A percentile compares a stretch with the other conserved stretches of the same genome.
phyloP scores from a whole-genome alignment of 1,139 yeast genomes.

The Yamadazyma aaseri region DNA sequence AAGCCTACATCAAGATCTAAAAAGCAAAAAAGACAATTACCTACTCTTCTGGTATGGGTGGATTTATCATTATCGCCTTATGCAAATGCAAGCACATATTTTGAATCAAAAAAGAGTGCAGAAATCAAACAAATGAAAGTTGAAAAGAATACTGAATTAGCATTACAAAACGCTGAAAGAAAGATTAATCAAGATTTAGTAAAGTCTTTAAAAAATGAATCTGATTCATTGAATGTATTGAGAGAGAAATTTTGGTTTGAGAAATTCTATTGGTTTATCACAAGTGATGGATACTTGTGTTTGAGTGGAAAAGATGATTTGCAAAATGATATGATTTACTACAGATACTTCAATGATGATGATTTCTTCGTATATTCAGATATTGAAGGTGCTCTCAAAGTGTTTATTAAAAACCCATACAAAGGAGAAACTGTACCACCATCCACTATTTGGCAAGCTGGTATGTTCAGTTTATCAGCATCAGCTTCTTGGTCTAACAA shows the following conservation, averaged over 20 bases:
- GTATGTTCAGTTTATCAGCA: constrained; percentile 75
- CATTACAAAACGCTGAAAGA: constrained; percentile 80
- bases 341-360: constrained; percentile 69
- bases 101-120: constrained; percentile 75
- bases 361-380: constrained; percentile 79
- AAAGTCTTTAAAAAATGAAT: constrained; percentile 62
- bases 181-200: constrained; percentile 74
- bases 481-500: constrained; percentile 91
- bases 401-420: constrained; percentile 75
- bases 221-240: constrained; percentile 59
- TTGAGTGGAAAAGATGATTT: constrained; percentile 80
- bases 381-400: constrained; percentile 69
- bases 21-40: constrained; percentile 15
- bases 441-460: constrained; percentile 85
- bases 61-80: constrained; percentile 74
- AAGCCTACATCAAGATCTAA: constrained; percentile 9
- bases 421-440: constrained; percentile 70
- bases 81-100: constrained; percentile 89
- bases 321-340: constrained; percentile 84
- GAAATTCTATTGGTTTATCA: constrained; percentile 87
- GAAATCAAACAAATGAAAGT: constrained; percentile 79
- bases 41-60: constrained; percentile 50
- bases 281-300: constrained; percentile 85
- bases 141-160: constrained; percentile 72
- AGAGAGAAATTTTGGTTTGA: constrained; percentile 89